phyloP scores from a whole-genome alignment of 1,284 basidiomycete genomes.

The Pulveroboletus sp. region DNA sequence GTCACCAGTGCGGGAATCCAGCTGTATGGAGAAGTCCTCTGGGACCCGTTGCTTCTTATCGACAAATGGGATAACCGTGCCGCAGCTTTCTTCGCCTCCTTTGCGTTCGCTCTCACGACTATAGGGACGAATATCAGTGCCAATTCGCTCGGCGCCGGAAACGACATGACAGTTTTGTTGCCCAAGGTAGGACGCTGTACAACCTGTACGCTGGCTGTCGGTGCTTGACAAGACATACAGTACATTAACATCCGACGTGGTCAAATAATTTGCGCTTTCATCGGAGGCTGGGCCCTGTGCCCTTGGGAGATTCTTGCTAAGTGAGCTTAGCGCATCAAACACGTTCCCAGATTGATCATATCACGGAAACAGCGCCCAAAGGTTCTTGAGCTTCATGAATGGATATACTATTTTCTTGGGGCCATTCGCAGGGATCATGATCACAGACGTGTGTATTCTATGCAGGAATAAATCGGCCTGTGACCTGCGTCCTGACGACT shows the following conservation, averaged over 20 bases:
- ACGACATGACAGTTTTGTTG: conserved; percentile 61
- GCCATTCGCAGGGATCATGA: conserved; percentile 74
- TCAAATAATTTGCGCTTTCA: conserved; percentile 60
- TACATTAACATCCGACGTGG: conserved; percentile 60
- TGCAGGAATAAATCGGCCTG: not conserved
- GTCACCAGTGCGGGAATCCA: conserved; percentile 53
- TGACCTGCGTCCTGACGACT: not conserved
- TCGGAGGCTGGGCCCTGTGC: conserved; percentile 57
- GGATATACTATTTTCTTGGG: conserved; percentile 76
- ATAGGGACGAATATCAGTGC: conserved; percentile 69
- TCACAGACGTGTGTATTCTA: conserved; percentile 57
- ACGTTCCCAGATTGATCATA: not conserved
- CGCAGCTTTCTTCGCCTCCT: conserved; percentile 65
- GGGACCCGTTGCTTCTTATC: conserved; percentile 51
- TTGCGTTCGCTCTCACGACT: conserved; percentile 60
- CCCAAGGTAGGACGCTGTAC: conserved; percentile 35
- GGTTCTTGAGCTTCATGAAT: conserved; percentile 60
- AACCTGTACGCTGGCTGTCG: not conserved
- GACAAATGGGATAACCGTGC: conserved; percentile 65
- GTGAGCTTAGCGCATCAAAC: conserved; percentile 24
- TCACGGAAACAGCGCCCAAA: conserved; percentile 40
- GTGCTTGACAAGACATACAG: conserved; percentile 9
- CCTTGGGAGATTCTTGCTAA: conserved; percentile 60
- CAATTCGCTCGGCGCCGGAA: conserved; percentile 64
- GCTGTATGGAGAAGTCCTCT: conserved; percentile 40